Percentiles rank a stretch among this genome's conserved stretches.
These are phyloP conservation scores for Geotrichum phurueaensis DNA, from an alignment of 1,139 yeast genomes.

Conservation along the genomic window DNA sequence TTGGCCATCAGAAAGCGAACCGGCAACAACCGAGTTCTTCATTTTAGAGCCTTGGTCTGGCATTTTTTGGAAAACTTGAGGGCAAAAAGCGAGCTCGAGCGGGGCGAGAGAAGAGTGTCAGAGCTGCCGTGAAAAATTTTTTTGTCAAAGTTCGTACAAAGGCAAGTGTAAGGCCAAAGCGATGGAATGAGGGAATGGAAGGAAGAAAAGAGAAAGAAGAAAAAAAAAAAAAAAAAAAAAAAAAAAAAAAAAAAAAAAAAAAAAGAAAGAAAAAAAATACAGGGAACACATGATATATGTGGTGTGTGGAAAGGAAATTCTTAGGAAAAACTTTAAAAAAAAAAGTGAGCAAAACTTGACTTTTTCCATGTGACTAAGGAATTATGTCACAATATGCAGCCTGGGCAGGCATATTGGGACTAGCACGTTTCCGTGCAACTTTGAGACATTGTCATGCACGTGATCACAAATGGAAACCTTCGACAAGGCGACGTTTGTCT, in stretches of 20 bases:
- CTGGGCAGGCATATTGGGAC: slow-evolving; percentile 6
- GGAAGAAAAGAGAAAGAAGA: neutral
- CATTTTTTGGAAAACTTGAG: neutral
- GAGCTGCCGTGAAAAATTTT: slow-evolving; percentile 9
- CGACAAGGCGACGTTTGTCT: neutral
- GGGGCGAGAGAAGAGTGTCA: slow-evolving; percentile 3
- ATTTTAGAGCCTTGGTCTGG: neutral
- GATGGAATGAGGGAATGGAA: neutral
- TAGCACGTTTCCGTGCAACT: neutral
- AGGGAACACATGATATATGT: slow-evolving; percentile 6
- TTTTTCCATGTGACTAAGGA: slow-evolving; percentile 6
- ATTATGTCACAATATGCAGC: slow-evolving; percentile 20
- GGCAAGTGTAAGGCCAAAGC: neutral
- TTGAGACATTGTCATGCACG: neutral
- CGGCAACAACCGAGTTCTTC: slow-evolving; percentile 2
- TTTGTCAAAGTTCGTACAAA: neutral
- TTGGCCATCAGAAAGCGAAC: neutral
- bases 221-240: slow-evolving; percentile 14
- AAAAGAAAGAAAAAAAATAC: slow-evolving; percentile 12
- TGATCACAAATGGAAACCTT: neutral
- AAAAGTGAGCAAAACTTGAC: neutral
- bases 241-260: slow-evolving; percentile 6
- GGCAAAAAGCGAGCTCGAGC: neutral
- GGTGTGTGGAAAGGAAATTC: neutral
- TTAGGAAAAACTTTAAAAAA: neutral